Evolutionary conservation across 2,329 filamentous ascomycete species (phyloP).

Genomic region (Thermothelomyces thermophilus): DNA sequence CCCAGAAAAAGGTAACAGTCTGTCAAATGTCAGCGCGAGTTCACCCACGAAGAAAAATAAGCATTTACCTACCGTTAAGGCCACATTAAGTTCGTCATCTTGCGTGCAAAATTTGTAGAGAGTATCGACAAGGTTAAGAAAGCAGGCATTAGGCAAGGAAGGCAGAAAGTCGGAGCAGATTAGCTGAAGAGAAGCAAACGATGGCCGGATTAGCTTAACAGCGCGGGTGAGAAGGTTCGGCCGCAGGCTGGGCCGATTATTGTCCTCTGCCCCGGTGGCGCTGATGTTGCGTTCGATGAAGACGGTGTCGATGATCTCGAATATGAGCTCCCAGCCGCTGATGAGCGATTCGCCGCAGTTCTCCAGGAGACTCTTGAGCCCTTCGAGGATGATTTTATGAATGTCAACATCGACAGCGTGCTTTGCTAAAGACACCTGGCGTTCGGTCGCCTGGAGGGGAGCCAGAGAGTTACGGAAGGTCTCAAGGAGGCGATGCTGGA

Average conservation of each 20-base stretch:
- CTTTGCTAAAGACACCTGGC: constrained; percentile 48
- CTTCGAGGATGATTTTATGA: constrained; percentile 72
- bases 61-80: constrained; percentile 63
- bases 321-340: constrained; percentile 78
- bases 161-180: constrained; percentile 91
- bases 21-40: constrained; percentile 28
- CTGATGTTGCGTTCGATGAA: constrained; percentile 48
- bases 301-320: constrained; percentile 77
- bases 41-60: background rate
- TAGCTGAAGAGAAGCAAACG: constrained; percentile 84
- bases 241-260: constrained; percentile 26
- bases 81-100: constrained; percentile 88
- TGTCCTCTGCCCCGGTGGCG: constrained; percentile 30
- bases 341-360: constrained; percentile 78
- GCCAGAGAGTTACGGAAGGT: constrained; percentile 57
- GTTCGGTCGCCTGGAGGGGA: constrained; percentile 49
- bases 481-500: constrained; percentile 67
- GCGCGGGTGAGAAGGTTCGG: constrained; percentile 50
- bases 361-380: constrained; percentile 75
- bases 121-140: constrained; percentile 73
- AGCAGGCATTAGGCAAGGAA: constrained; percentile 63
- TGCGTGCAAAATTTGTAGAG: constrained; percentile 86
- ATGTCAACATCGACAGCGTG: constrained; percentile 68
- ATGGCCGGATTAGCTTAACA: constrained; percentile 70
- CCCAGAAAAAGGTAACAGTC: constrained; percentile 95